A percentile compares a stretch with the other conserved stretches of the same genome.
phyloP scores from a whole-genome alignment of 208 protist species.

The Trypanosoma boissoni region DNA sequence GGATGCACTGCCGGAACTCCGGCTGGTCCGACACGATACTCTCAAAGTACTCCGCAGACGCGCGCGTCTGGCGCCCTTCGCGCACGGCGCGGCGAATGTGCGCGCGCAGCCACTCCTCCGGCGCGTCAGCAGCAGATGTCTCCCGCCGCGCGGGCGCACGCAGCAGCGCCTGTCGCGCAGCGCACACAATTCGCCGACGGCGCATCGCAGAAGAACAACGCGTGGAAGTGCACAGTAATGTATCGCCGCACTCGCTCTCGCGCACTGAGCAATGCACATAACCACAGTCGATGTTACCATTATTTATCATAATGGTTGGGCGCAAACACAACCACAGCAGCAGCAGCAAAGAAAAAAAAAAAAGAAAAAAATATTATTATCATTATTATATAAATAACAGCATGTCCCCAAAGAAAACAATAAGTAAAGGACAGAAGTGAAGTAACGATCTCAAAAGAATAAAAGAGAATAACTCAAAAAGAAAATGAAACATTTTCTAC shows the following conservation, averaged over 20 bases:
- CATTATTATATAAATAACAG: too few relatives aligned
- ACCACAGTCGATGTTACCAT: too few relatives aligned
- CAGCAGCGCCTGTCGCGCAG: too few relatives aligned
- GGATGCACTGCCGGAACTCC: conserved; percentile 50
- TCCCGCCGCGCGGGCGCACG: too few relatives aligned
- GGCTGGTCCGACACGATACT: conserved; percentile 52
- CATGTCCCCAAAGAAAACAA: neutral
- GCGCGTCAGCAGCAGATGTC: conserved; percentile 24
- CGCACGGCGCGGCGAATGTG: conserved; percentile 41
- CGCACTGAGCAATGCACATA: too few relatives aligned
- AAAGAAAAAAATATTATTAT: too few relatives aligned
- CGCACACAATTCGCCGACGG: too few relatives aligned
- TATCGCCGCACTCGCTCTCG: too few relatives aligned
- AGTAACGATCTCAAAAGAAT: neutral
- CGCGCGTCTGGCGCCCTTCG: conserved; percentile 36
- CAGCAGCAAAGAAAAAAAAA: too few relatives aligned
- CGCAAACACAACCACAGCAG: too few relatives aligned
- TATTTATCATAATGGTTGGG: too few relatives aligned
- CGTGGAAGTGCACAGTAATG: too few relatives aligned
- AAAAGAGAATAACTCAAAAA: neutral
- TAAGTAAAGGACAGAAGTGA: neutral
- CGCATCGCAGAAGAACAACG: neutral
- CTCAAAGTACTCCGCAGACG: conserved; percentile 66
- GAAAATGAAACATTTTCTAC: neutral
- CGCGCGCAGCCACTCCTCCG: conserved; percentile 35